Evolutionary conservation across 2,329 filamentous ascomycete genomes (phyloP).

Genomic region (Epichloe bromicola): DNA sequence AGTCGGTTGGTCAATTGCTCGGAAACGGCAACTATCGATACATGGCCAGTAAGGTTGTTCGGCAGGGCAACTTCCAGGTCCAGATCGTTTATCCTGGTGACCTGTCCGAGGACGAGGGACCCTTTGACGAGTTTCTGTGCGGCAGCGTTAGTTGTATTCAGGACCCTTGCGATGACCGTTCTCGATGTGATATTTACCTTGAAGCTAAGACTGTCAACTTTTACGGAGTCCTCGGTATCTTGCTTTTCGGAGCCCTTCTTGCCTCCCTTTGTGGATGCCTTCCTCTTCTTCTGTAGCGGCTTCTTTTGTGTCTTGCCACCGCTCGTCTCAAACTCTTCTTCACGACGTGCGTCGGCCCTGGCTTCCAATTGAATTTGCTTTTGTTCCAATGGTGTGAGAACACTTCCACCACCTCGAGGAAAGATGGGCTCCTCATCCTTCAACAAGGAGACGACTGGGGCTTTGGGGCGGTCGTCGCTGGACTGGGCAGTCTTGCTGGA

Average conservation of each 20-base stretch:
- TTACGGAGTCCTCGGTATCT: slow-evolving; percentile 43
- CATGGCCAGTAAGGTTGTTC: slow-evolving; percentile 84
- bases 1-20: slow-evolving; percentile 63
- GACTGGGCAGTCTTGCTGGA: slow-evolving; percentile 20
- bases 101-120: slow-evolving; percentile 75
- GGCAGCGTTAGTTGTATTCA: slow-evolving; percentile 12
- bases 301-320: slow-evolving; percentile 30
- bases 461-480: slow-evolving; percentile 16
- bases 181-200: slow-evolving; percentile 44
- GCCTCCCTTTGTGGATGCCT: slow-evolving; percentile 36
- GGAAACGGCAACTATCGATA: slow-evolving; percentile 86
- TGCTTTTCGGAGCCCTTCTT: slow-evolving; percentile 36
- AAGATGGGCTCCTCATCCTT: slow-evolving; percentile 82
- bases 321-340: slow-evolving; percentile 52
- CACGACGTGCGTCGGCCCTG: slow-evolving; percentile 80
- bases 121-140: slow-evolving; percentile 67
- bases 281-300: slow-evolving; percentile 39
- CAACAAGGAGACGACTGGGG: slow-evolving; percentile 30
- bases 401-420: slow-evolving; percentile 79
- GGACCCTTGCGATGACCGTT: neutral
- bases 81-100: slow-evolving; percentile 66
- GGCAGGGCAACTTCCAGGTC: slow-evolving; percentile 74
- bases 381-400: slow-evolving; percentile 85
- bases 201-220: slow-evolving; percentile 77
- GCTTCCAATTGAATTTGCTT: slow-evolving; percentile 95